Conservation (phyloP, 805 yeast species). For the Maudiozyma serrabonitensis region DNA sequence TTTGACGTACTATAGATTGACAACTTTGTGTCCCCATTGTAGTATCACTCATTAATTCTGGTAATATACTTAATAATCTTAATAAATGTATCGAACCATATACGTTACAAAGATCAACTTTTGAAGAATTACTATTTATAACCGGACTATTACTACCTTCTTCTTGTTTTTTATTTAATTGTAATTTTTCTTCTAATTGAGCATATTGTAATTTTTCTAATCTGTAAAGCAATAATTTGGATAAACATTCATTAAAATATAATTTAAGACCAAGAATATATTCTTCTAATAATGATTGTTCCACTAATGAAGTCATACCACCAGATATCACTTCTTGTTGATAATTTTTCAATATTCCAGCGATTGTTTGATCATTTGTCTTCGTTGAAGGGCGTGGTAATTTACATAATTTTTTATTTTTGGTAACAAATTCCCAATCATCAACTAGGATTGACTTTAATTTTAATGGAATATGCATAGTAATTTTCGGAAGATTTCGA, state of each 20-base stretch:
- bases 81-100: conserved; percentile 81
- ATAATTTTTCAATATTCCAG: conserved; percentile 47
- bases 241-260: conserved; percentile 64
- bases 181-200: conserved; percentile 11
- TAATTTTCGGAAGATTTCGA: conserved; percentile 31
- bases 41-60: conserved; percentile 73
- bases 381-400: conserved; percentile 41
- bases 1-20: conserved; percentile 20
- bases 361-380: conserved; percentile 35
- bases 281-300: conserved; percentile 50
- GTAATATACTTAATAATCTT: conserved; percentile 66
- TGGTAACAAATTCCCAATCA: conserved; percentile 90
- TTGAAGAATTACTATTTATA: neutral
- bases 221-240: conserved; percentile 22
- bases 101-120: conserved; percentile 26
- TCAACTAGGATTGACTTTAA: conserved; percentile 69
- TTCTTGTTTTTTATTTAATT: conserved; percentile 1
- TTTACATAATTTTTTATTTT: conserved; percentile 58
- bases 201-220: conserved; percentile 25
- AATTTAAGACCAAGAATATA: conserved; percentile 57
- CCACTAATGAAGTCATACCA: conserved; percentile 4
- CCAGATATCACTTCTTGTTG: conserved; percentile 14
- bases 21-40: conserved; percentile 68
- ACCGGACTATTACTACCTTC: conserved; percentile 1
- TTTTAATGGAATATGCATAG: conserved; percentile 49